Base-by-base conservation (phyloP, 148 eudicot species). In the Vaccinium myrtillus region DNA sequence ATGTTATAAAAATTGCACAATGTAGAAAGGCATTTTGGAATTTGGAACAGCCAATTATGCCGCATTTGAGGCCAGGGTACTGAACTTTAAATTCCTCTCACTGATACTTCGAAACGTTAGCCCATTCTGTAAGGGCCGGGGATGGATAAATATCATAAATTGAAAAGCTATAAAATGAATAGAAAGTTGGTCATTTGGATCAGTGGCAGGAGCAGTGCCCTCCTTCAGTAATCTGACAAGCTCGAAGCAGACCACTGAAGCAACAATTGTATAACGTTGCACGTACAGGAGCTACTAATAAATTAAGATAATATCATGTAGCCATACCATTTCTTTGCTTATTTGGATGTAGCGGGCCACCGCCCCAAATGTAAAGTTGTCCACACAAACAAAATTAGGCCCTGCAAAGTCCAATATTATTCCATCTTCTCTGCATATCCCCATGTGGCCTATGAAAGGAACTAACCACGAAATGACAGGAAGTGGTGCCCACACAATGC, bases 361-460 rank as follows among this genome's bases (percentile, higher is more conserved):
- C 63, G 93, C 88, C 49, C 98, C 99, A 78, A 95, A 97, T 59
- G 99, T 88, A 83, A 97, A 97, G 86, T 91, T 91, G 86, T 97
- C 99, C 50, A 97, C 99, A 81, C 93, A 91, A 0, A 97, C 98
- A 87, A 89, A 95, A 87, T 97, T 97, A 19, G 99, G 98, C 82
- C 99, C 99, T 8, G 98, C 98, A 90, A 97, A 97, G 87, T 97
- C 99, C 86, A 95, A 84, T 73, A 97, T 95, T 19, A 94, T 95
- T 27, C 99, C 99, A 87, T 97, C 98, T 87, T 97, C 98, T 90
- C 99, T 92, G 89, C 98, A 93, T 73, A 97, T 94, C 81, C 99
- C 99, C 54, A 94, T 84, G 78, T 95, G 98, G 58, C 99, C 99
- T 54, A 97, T 90, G 83, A 95, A 95, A 85, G 99, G 99, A 79